Base-by-base conservation (phyloP, 2,329 filamentous ascomycete species). In the Claviceps fusiformis region DNA sequence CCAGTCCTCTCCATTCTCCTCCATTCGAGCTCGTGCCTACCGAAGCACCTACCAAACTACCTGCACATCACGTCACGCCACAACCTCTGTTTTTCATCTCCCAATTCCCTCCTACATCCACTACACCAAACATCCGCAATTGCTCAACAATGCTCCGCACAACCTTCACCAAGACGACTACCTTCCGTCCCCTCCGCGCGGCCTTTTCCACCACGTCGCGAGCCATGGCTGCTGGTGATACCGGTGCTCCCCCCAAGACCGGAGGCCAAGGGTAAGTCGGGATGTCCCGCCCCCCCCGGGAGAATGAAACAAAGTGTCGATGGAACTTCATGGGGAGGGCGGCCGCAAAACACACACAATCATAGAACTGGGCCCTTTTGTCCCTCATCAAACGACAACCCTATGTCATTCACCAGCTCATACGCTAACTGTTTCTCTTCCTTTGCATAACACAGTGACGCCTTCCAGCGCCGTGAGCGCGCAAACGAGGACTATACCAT, bases 381-480 rank as follows among this genome's bases (percentile, higher is more conserved):
- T 5, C 24, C 13, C 17, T n/a, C 6, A 19, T 10, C 17, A 43
- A 46, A 27, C 15, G 37, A 41, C 15, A 2, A 2, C 10, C 3
- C 13, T 10, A 33, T 11, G 31, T 15, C 33, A 31, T 27, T 35
- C 29, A 17, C 59, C 59, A 35, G 56, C 57, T 9, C 5, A 17
- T 48, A 35, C 9, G 31, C 24, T 33, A 33, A 33, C 31, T 9
- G 9, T 33, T 33, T 55, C 35, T 46, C 54, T 35, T 46, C 54
- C 39, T 11, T 47, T n/a, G 7, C 31, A 4, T 19, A 17, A 55
- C 50, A 63, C 62, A 95, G 92, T 64, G 92, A 98, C 69, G 83
- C 89, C 56, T 98, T 96, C 81, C 89, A 85, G 75, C 86, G 86
- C 75, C 89, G 93, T 64, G 93, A 98, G 75, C 81, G 85, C 69